Conservation (phyloP, 805 yeast genomes). For the Yamadazyma takamatsuzukensis region DNA sequence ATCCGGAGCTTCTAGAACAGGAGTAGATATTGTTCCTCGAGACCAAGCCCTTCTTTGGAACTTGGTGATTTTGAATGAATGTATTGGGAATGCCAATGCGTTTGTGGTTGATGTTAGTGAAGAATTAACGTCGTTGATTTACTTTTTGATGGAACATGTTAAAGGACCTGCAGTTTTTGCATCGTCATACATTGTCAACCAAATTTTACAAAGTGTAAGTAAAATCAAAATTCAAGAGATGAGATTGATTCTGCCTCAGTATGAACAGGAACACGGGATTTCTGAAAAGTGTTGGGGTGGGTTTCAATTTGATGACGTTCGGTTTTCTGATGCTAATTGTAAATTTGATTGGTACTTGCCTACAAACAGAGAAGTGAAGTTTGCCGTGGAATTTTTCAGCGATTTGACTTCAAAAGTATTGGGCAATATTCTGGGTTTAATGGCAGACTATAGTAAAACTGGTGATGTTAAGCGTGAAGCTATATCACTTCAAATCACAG, state of each 20-base stretch:
- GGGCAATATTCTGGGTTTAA: slow-evolving; percentile 35
- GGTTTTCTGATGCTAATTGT: slow-evolving; percentile 49
- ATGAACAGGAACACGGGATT: slow-evolving; percentile 32
- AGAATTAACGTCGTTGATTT: slow-evolving; percentile 46
- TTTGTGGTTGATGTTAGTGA: slow-evolving; percentile 40
- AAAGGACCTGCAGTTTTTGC: slow-evolving; percentile 63
- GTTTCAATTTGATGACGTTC: slow-evolving; percentile 50
- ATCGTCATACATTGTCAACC: slow-evolving; percentile 62
- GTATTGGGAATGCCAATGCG: slow-evolving; percentile 63
- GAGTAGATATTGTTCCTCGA: slow-evolving; percentile 65
- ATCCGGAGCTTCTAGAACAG: slow-evolving; percentile 73
- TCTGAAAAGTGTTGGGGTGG: slow-evolving; percentile 71
- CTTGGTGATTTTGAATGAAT: slow-evolving; percentile 64
- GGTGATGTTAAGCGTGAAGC: slow-evolving; percentile 16
- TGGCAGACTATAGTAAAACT: slow-evolving; percentile 20
- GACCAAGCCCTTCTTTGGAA: slow-evolving; percentile 77
- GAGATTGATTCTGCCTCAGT: slow-evolving; percentile 48
- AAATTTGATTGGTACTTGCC: slow-evolving; percentile 79
- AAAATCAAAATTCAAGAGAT: slow-evolving; percentile 56
- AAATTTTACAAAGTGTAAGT: slow-evolving; percentile 60
- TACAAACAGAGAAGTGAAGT: slow-evolving; percentile 45
- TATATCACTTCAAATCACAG: slow-evolving; percentile 33
- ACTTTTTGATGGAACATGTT: slow-evolving; percentile 44
- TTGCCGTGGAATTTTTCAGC: slow-evolving; percentile 59
- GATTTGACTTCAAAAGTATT: slow-evolving; percentile 44